These are phyloP conservation scores for Agaricus sinodeliciosus DNA, from an alignment of 768 basidiomycete genomes.

Conservation along the genomic window DNA sequence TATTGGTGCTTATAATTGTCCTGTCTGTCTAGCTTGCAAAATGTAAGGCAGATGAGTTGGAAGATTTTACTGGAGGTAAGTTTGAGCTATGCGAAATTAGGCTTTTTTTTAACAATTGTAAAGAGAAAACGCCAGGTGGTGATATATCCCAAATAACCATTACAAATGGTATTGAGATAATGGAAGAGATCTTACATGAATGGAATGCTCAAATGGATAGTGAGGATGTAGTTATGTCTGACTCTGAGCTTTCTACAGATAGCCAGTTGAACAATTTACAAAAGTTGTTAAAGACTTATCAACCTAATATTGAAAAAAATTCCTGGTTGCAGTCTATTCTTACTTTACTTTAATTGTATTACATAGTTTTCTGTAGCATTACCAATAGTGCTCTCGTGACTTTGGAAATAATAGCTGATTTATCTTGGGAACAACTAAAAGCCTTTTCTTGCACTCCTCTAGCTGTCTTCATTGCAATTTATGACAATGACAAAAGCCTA, in stretches of 20 bases:
- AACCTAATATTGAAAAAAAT: conserved; percentile 68
- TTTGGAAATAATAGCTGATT: no score
- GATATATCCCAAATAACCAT: conserved; percentile 51
- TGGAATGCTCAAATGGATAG: conserved; percentile 50
- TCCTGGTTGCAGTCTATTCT: conserved; percentile 69
- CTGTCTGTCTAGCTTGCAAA: conserved; percentile 59
- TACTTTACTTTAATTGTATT: conserved; percentile 27
- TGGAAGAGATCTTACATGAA: conserved; percentile 67
- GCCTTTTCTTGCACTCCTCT: no score
- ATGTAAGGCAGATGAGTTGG: conserved; percentile 85
- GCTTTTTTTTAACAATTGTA: not conserved
- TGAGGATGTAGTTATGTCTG: conserved; percentile 41
- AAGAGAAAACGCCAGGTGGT: conserved; percentile 19
- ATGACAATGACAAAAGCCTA: no score
- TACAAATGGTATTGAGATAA: conserved; percentile 74
- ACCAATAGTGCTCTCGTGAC: no score
- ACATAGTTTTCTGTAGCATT: no score
- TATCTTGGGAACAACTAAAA: no score
- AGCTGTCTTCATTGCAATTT: no score
- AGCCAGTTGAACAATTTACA: conserved; percentile 35
- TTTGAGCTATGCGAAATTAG: not conserved
- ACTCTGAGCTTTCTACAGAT: conserved; percentile 18
- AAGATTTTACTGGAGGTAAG: conserved; percentile 60
- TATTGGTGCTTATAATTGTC: not conserved
- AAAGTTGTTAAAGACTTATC: conserved; percentile 57